Percentiles rank a stretch among this genome's conserved stretches.
Evolutionary conservation across 2,329 filamentous ascomycete genomes (phyloP).

Genomic region (Microdochium paspali): DNA sequence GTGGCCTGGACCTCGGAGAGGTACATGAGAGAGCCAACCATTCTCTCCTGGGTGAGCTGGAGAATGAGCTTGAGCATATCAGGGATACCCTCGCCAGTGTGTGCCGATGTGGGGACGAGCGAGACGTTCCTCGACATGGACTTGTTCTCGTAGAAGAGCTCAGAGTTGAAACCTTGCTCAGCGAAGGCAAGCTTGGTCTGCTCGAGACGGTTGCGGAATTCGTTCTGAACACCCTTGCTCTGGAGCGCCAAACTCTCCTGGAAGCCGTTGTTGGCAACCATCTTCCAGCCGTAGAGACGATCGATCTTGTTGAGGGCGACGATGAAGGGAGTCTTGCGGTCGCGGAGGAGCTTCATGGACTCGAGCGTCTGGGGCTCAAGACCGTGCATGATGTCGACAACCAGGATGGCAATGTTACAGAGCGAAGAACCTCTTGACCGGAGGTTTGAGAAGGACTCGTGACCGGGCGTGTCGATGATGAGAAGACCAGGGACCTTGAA

Average conservation of each 20-base stretch:
- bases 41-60: conserved; percentile 88
- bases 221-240: conserved; percentile 85
- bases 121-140: conserved; percentile 91
- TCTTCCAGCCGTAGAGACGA: conserved; percentile 98
- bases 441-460: conserved; percentile 99
- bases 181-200: conserved; percentile 90
- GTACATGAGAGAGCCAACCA: conserved; percentile 97
- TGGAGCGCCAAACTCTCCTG: conserved; percentile 83
- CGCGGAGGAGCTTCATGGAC: conserved; percentile 88
- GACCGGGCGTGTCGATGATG: conserved; percentile 95
- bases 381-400: conserved; percentile 99
- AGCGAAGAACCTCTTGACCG: conserved; percentile 94
- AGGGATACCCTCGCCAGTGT: conserved; percentile 98
- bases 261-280: conserved; percentile 98
- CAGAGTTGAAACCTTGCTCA: conserved; percentile 96
- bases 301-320: conserved; percentile 99
- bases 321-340: conserved; percentile 94
- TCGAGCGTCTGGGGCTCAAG: conserved; percentile 94
- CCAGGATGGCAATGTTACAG: conserved; percentile 97
- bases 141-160: conserved; percentile 96
- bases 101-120: conserved; percentile 92
- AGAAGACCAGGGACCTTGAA: conserved; percentile 97
- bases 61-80: conserved; percentile 97
- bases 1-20: conserved; percentile 96
- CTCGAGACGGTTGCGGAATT: conserved; percentile 84